Evolutionary conservation across 768 basidiomycete genomes (phyloP).

Genomic region (Candolleomyces aberdarensis): DNA sequence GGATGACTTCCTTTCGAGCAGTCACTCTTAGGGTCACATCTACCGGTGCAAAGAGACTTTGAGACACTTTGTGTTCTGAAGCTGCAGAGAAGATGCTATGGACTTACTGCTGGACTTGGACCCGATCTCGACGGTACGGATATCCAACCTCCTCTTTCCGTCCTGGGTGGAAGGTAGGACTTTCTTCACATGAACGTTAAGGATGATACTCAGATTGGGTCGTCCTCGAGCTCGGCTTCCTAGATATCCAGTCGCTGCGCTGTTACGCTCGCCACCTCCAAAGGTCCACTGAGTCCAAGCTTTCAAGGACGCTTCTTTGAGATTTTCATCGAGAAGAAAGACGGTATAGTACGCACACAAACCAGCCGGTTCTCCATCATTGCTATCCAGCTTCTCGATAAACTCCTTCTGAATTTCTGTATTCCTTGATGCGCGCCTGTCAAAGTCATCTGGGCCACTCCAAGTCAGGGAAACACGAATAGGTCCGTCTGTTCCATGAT

Average conservation of each 20-base stretch:
- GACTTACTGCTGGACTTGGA: not conserved
- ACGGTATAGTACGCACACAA: not conserved
- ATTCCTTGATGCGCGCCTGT: constrained; percentile 22
- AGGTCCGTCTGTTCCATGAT: constrained; percentile 26
- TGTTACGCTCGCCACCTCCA: constrained; percentile 1
- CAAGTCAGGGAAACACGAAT: constrained; percentile 23
- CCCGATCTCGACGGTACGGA: constrained; percentile 9
- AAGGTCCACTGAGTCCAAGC: not conserved
- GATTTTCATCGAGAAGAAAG: not conserved
- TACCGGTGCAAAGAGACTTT: not conserved
- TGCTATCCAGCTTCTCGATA: constrained; percentile 31
- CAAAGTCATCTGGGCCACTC: constrained; percentile 21
- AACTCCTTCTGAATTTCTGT: constrained; percentile 25
- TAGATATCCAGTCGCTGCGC: not conserved
- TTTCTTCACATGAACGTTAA: not conserved
- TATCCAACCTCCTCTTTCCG: not conserved
- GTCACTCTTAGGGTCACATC: constrained; percentile 24
- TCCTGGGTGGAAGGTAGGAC: not conserved
- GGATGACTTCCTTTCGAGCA: constrained; percentile 47
- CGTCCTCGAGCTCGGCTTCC: not conserved
- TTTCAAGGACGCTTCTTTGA: not conserved
- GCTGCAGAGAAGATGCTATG: too few species aligned
- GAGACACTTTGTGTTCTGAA: not conserved
- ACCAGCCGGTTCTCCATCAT: not conserved
- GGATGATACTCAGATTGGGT: not conserved